Evolutionary conservation across 2,329 filamentous ascomycete genomes (phyloP), one percentile per base, ranked within the genome.

Genomic region (Fusarium sp.): DNA sequence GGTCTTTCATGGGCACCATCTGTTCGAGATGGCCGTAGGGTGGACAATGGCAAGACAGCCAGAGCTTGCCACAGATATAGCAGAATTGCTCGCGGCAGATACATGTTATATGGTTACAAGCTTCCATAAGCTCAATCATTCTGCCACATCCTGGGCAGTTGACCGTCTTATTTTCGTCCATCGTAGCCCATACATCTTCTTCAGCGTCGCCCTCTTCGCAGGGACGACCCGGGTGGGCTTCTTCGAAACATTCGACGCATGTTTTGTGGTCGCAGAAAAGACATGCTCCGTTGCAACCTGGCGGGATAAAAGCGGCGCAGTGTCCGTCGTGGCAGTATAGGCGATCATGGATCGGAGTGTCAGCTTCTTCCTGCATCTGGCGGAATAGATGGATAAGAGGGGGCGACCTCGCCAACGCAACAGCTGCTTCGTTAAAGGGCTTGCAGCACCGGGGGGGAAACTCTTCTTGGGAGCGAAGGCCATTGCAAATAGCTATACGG

Each of bases 41-140:
- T 3, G 36, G 58, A 51, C 83, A 85, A 0, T 0, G 0, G 26
- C 81, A 85, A 0, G 43, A 74, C 24, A 79, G 80, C 83, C 83
- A 85, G 6, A 0, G 4, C 0, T 19, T 15, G 6, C 83, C 83
- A 40, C 84, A 87, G 0, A 73, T 17, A 38, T 85, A 85, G 67
- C 84, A 86, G 66, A 86, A 87, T n/a, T 85, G 28, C 0, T 75
- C 69, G 0, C 77, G 69, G 48, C 85, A 88, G 2, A 49, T 73
- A 48, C 84, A 87, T 19, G 59, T 73, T 48, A 74, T 67, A 17
- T 75, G 71, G 19, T 75, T 75, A 21, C 73, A 74, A 0, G 72
- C 73, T 11, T 70, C 67, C 1, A 21, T 11, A 6, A 75, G 32
- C 7, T 54, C 44, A 17, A 74, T 46, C 55, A 71, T 65, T 12